These are phyloP conservation scores for Dryas integrifolia DNA, from an alignment of 331 rosid genomes.

Conservation along the genomic window DNA sequence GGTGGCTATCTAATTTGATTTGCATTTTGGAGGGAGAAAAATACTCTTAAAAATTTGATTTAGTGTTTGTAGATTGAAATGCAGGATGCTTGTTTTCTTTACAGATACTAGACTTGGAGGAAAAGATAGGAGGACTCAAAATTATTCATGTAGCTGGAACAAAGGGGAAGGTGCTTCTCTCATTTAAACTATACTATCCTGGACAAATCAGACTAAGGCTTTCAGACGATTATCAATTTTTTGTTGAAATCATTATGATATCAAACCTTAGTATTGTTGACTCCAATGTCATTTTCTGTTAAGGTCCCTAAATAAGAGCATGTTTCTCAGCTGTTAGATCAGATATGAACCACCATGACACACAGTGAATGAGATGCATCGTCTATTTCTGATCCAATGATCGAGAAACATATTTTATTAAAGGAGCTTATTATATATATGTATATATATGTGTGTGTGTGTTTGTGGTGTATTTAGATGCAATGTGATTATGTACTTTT, in stretches of 20 bases:
- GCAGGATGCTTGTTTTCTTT: constrained; percentile 22
- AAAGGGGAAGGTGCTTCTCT: constrained; percentile 66
- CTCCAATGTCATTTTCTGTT: background rate
- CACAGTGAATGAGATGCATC: background rate
- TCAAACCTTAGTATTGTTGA: constrained; percentile 8
- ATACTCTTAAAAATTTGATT: background rate
- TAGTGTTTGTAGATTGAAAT: background rate
- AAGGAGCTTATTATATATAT: background rate
- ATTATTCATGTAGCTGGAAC: constrained; percentile 84
- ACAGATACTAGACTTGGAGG: constrained; percentile 66
- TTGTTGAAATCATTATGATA: background rate
- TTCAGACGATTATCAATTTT: background rate
- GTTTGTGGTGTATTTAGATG: background rate
- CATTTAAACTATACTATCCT: background rate
- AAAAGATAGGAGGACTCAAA: constrained; percentile 52
- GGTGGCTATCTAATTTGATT: background rate
- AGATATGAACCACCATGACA: constrained; percentile 4
- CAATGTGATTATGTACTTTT: constrained; percentile 9
- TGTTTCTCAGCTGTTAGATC: constrained; percentile 1
- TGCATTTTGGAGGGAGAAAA: background rate
- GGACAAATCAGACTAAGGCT: constrained; percentile 4
- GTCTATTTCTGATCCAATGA: background rate
- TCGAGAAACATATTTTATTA: background rate
- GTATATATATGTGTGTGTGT: background rate
- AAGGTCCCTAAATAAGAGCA: constrained; percentile 6